A percentile compares a stretch with the other conserved stretches of the same genome.
phyloP scores from a whole-genome alignment of 2,329 filamentous ascomycete genomes.

The Alternaria brassicicola region DNA sequence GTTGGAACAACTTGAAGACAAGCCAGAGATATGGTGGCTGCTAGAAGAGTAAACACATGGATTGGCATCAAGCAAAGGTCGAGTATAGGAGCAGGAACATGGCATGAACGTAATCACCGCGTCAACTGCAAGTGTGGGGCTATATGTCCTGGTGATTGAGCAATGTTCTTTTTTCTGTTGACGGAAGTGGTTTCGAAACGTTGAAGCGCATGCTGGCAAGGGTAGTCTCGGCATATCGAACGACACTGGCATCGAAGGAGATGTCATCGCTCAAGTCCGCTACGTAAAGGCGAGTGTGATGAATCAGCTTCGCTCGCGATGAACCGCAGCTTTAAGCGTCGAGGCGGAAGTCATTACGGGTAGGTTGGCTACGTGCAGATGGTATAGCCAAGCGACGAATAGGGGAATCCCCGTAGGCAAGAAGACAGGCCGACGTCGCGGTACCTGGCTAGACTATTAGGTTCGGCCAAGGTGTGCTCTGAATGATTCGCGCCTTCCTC shows the following conservation, averaged over 20 bases:
- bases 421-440: neutral
- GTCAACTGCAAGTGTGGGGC: neutral
- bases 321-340: neutral
- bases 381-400: constrained; percentile 7
- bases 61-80: neutral
- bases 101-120: constrained; percentile 7
- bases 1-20: neutral
- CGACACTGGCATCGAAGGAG: neutral
- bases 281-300: neutral
- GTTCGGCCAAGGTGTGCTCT: constrained; percentile 2
- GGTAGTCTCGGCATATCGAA: neutral
- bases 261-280: neutral
- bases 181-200: constrained; percentile 16
- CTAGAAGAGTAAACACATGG: neutral
- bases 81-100: constrained; percentile 1
- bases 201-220: neutral
- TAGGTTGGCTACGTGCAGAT: constrained; percentile 1
- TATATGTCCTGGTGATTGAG: neutral
- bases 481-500: constrained; percentile 1
- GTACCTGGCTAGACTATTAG: constrained; percentile 8
- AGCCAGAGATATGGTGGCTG: neutral
- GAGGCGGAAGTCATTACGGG: neutral
- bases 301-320: neutral
- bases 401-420: constrained; percentile 5
- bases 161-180: constrained; percentile 4